Base-by-base conservation (phyloP, 495 filamentous ascomycete species). In the Platismatia glauca region DNA sequence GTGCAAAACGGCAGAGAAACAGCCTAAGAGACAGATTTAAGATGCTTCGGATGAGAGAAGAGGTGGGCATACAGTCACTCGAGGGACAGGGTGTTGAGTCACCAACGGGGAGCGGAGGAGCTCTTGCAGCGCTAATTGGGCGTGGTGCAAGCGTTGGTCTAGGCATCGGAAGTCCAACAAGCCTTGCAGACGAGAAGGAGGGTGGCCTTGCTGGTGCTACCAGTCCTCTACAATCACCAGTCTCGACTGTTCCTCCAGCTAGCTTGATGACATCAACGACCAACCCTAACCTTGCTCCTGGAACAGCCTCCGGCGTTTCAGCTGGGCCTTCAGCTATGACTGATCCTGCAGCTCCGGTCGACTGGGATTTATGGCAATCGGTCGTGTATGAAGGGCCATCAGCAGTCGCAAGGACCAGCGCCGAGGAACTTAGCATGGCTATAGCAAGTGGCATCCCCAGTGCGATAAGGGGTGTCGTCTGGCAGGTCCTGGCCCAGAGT, bases 321-420 rank as follows among this genome's bases (percentile, higher is more conserved):
- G 82, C 86, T 6, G 86, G 87, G 1, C 87, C 85, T 9, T 87
- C 90, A 13, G 79, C 83, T 20, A 77, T 80, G 68, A 76, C 74
- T 4, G 89, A 91, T 65, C 76, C 81, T 20, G 78, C 81, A 7
- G 77, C 81, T 11, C 80, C 82, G 4, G 90, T 99, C 18, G 90
- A 99, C 70, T 99, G 94, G 94, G 95, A 97, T 73, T 75, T 99
- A 24, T 99, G 94, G 94, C 92, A 99, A 73, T 78, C 88, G 22
- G 88, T 99, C 2, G 94, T 99, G 37, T 91, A 96, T 66, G 87
- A 95, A 76, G 94, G 95, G 3, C 88, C 91, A 15, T 85, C 87
- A 38, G 92, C 90, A 12, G 85, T 97, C 63, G 88, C 88, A 34
- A 80, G 89, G 44, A 88, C 89, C 35, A 95, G 89, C 67, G 81